phyloP scores from a whole-genome alignment of 2,329 filamentous ascomycete genomes.

The Neonectria sp. region DNA sequence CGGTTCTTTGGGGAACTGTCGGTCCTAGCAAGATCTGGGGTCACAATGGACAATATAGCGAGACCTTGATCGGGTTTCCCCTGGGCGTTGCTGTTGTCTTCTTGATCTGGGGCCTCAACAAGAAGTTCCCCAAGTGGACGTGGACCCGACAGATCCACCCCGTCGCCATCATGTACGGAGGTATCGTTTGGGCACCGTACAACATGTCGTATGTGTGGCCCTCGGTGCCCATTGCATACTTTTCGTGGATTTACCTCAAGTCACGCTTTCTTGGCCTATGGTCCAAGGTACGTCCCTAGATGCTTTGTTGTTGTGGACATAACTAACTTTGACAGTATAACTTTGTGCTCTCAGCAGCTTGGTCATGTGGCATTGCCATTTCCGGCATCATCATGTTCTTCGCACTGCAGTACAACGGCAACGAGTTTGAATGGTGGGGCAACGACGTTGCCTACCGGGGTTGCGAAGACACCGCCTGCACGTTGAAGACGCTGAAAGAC shows the following conservation, averaged over 20 bases:
- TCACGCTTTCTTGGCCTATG: slow-evolving; percentile 64
- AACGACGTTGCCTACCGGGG: slow-evolving; percentile 59
- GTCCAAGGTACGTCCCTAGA: slow-evolving; percentile 59
- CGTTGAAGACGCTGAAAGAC: slow-evolving; percentile 51
- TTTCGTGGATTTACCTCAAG: slow-evolving; percentile 68
- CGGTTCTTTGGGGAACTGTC: slow-evolving; percentile 69
- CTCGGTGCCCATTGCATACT: slow-evolving; percentile 65
- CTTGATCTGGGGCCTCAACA: slow-evolving; percentile 57
- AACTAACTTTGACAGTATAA: slow-evolving; percentile 59
- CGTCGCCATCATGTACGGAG: slow-evolving; percentile 64
- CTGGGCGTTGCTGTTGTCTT: slow-evolving; percentile 63
- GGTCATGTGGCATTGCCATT: slow-evolving; percentile 66
- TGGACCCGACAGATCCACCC: slow-evolving; percentile 63
- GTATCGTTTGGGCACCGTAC: slow-evolving; percentile 63
- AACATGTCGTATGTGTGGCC: slow-evolving; percentile 68
- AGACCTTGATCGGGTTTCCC: slow-evolving; percentile 65
- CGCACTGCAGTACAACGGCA: slow-evolving; percentile 61
- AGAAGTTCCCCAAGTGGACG: slow-evolving; percentile 58
- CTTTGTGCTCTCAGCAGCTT: slow-evolving; percentile 67
- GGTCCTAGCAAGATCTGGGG: slow-evolving; percentile 67
- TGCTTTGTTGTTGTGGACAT: not conserved
- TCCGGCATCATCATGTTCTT: slow-evolving; percentile 69
- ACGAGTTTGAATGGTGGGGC: slow-evolving; percentile 65
- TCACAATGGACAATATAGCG: slow-evolving; percentile 62
- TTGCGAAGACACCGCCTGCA: slow-evolving; percentile 60